phyloP scores from a whole-genome alignment of 2,329 filamentous ascomycete species.

The Magnaporthales sp. region DNA sequence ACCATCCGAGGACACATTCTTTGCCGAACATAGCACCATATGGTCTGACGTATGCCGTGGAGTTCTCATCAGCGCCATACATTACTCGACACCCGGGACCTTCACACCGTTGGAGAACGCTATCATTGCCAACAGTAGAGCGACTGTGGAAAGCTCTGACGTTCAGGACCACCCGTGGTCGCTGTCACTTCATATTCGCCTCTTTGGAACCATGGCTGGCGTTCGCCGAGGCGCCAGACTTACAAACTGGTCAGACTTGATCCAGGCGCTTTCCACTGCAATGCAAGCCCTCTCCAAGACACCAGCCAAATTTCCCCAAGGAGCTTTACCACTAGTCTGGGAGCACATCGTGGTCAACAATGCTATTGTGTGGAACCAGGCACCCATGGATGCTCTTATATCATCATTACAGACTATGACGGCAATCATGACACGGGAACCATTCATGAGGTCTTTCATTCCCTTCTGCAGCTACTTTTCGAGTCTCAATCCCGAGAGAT shows the following conservation, averaged over 20 bases:
- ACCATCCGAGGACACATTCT: slow-evolving; percentile 15
- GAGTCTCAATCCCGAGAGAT: slow-evolving; percentile 63
- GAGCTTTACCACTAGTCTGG: slow-evolving; percentile 41
- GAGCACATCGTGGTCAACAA: slow-evolving; percentile 45
- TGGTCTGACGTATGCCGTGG: slow-evolving; percentile 65
- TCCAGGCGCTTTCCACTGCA: slow-evolving; percentile 45
- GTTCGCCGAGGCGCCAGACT: slow-evolving; percentile 77
- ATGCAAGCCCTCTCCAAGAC: slow-evolving; percentile 38
- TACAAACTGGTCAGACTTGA: slow-evolving; percentile 58
- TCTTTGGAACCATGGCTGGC: slow-evolving; percentile 63
- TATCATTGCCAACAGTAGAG: slow-evolving; percentile 42
- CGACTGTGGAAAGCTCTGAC: slow-evolving; percentile 26
- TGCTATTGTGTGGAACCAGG: slow-evolving; percentile 63
- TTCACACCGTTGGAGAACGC: slow-evolving; percentile 60
- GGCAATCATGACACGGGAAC: slow-evolving; percentile 54
- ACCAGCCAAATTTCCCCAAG: slow-evolving; percentile 23
- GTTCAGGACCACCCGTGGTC: slow-evolving; percentile 26
- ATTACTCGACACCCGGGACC: slow-evolving; percentile 68
- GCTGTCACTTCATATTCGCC: slow-evolving; percentile 39
- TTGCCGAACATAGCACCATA: slow-evolving; percentile 24
- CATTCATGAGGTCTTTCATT: slow-evolving; percentile 66
- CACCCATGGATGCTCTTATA: slow-evolving; percentile 72
- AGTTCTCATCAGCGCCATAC: slow-evolving; percentile 70
- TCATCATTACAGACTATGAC: slow-evolving; percentile 58
- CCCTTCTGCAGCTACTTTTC: slow-evolving; percentile 78